Evolutionary conservation across 2,329 filamentous ascomycete species (phyloP).

Genomic region (Paraphaeosphaeria sporulosa): DNA sequence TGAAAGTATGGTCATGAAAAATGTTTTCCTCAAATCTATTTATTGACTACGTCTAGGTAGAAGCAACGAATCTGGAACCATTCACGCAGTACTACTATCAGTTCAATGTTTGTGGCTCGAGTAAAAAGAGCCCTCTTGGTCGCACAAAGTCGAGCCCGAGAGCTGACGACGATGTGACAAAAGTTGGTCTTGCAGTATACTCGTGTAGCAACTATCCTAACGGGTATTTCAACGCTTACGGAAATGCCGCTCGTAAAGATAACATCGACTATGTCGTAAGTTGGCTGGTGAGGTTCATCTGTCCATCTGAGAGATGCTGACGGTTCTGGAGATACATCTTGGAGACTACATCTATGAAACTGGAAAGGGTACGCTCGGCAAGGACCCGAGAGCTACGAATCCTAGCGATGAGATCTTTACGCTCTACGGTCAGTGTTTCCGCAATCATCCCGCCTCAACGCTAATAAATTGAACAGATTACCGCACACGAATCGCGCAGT

Average conservation of each 20-base stretch:
- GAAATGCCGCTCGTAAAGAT: conserved; percentile 50
- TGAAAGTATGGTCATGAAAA: conserved; percentile 61
- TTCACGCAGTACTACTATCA: conserved; percentile 74
- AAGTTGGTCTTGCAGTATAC: conserved; percentile 70
- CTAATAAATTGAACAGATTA: conserved; percentile 56
- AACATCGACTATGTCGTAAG: conserved; percentile 20
- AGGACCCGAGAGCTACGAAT: conserved; percentile 21
- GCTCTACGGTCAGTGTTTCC: conserved; percentile 17
- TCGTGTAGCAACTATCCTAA: conserved; percentile 71
- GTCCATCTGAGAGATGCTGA: neutral
- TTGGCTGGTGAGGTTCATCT: neutral
- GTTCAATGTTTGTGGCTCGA: conserved; percentile 70
- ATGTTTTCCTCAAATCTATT: neutral
- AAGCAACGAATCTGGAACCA: conserved; percentile 66
- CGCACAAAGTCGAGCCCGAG: conserved; percentile 72
- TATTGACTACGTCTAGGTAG: conserved; percentile 57
- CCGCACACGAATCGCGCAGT: conserved; percentile 62
- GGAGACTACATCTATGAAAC: conserved; percentile 71
- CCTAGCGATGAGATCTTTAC: conserved; percentile 23
- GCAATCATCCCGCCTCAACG: neutral
- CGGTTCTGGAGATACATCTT: conserved; percentile 48
- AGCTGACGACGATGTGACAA: conserved; percentile 61
- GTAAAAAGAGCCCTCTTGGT: conserved; percentile 67
- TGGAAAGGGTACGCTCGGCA: conserved; percentile 45
- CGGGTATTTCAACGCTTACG: conserved; percentile 55